Base-by-base conservation (phyloP, 2,329 filamentous ascomycete species). In the Monilinia aucupariae region DNA sequence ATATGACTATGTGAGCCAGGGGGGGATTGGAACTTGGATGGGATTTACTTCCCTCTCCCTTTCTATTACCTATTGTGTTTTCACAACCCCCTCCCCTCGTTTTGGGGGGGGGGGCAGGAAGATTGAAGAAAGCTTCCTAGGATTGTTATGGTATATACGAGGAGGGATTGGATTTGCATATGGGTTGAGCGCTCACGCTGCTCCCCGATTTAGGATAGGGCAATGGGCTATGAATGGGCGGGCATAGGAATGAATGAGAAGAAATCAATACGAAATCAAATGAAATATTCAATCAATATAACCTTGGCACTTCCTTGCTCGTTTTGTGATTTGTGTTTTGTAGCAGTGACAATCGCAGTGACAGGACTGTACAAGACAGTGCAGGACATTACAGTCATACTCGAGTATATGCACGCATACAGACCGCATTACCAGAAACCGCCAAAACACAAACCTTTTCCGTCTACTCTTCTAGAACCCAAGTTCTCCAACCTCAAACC, bases 121-220 rank as follows among this genome's bases (percentile, higher is more conserved):
- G 20, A 34, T 56, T 47, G 39, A 47, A 37, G n/a, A 58, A 30
- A 7, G 27, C 20, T 32, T 47, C 41, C n/a, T 25, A 8, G 53
- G 53, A 22, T 56, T 45, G 27, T 34, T 50, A 34, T 32, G 30
- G 48, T 41, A 37, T 41, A 41, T 54, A n/a, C n/a, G n/a, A n/a
- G n/a, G n/a, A 41, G 37, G 52, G 52, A 13, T 39, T 22, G 17
- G 41, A 9, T 37, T 58, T 47, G 54, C n/a, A 58, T 58, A 58
- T 58, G 54, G 54, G 54, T 58, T 58, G 41, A 58, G 54, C 41
- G 41, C 41, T 58, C 54, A 58, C 13, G 41, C 54, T 58, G 54
- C 54, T 58, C 54, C 54, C 54, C 41, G n/a, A 7, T 37, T 47
- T 25, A 17, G 27, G n/a, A 55, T 45, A 10, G 53, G 39, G 8